phyloP scores from a whole-genome alignment of 441 rosid genomes.

The Jatropha podagrica region DNA sequence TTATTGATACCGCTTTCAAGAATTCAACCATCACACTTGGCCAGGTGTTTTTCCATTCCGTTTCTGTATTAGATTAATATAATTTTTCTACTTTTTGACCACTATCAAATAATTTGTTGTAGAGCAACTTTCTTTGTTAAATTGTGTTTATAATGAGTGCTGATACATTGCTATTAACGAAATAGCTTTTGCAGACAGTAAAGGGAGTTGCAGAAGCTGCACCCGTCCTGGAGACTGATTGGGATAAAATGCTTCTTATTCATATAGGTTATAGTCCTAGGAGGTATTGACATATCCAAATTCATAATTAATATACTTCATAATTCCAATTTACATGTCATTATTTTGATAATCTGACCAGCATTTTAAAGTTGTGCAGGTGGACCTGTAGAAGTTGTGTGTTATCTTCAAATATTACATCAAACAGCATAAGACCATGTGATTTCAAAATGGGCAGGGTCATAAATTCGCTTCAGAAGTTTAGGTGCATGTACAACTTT shows the following conservation, averaged over 20 bases:
- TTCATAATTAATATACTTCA: not conserved
- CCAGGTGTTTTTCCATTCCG: conserved; percentile 45
- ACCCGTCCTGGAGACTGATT: conserved; percentile 42
- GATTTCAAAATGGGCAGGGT: conserved; percentile 88
- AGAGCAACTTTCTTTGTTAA: not conserved
- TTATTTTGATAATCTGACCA: conserved; percentile 17
- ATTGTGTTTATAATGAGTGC: conserved; percentile 3
- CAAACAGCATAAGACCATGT: conserved; percentile 78
- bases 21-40: conserved; percentile 68
- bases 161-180: conserved; percentile 12
- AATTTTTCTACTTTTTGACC: not conserved
- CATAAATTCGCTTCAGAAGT: conserved; percentile 60
- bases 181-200: conserved; percentile 52
- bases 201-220: conserved; percentile 71
- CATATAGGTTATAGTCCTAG: conserved; percentile 88
- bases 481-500: conserved; percentile 77
- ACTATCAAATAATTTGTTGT: not conserved
- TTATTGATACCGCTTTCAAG: conserved; percentile 67
- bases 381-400: conserved; percentile 82
- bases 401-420: conserved; percentile 59
- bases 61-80: not conserved
- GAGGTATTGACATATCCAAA: conserved; percentile 41
- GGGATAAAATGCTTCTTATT: conserved; percentile 64
- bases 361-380: conserved; percentile 37
- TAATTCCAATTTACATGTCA: not conserved